Evolutionary conservation across 257 asterid genomes (phyloP).

Genomic region (Linderniella brevidens): DNA sequence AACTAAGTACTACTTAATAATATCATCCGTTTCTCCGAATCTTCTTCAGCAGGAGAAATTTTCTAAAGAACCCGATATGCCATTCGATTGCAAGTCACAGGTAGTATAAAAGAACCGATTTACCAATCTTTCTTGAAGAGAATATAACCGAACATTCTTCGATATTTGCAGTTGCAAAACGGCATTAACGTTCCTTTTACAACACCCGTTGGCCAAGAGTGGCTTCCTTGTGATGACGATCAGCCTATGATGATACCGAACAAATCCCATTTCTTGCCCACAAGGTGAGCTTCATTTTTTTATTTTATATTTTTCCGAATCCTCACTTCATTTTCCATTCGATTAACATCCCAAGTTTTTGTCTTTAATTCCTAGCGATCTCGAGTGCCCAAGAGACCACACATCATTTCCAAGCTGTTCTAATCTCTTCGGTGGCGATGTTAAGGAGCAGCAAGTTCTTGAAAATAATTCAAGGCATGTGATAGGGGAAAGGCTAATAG

Average conservation of each 20-base stretch:
- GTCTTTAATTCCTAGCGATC: neutral
- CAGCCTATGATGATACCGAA: slow-evolving; percentile 33
- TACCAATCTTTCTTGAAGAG: neutral
- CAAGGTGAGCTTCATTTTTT: slow-evolving; percentile 22
- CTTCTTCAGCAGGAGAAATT: slow-evolving; percentile 27
- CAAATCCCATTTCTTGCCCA: slow-evolving; percentile 32
- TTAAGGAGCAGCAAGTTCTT: slow-evolving; percentile 25
- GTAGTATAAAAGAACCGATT: slow-evolving; percentile 10
- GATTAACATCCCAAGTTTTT: neutral
- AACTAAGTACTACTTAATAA: slow-evolving; percentile 2
- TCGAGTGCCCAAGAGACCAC: slow-evolving; percentile 29
- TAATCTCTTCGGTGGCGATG: slow-evolving; percentile 22
- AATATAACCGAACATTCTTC: neutral
- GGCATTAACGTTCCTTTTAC: slow-evolving; percentile 27
- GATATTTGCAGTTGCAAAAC: slow-evolving; percentile 26
- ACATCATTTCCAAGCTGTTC: slow-evolving; percentile 31
- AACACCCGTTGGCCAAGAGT: slow-evolving; percentile 32
- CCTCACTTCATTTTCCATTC: neutral
- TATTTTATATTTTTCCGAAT: neutral
- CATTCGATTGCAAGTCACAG: slow-evolving; percentile 45
- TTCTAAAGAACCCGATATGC: slow-evolving; percentile 25
- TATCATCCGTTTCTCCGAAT: neutral
- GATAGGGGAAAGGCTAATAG: slow-evolving; percentile 24
- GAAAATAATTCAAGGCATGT: slow-evolving; percentile 27
- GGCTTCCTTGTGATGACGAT: slow-evolving; percentile 36